Conservation (phyloP, 352 stramenopile genomes). For the Globisporangium spiculum region DNA sequence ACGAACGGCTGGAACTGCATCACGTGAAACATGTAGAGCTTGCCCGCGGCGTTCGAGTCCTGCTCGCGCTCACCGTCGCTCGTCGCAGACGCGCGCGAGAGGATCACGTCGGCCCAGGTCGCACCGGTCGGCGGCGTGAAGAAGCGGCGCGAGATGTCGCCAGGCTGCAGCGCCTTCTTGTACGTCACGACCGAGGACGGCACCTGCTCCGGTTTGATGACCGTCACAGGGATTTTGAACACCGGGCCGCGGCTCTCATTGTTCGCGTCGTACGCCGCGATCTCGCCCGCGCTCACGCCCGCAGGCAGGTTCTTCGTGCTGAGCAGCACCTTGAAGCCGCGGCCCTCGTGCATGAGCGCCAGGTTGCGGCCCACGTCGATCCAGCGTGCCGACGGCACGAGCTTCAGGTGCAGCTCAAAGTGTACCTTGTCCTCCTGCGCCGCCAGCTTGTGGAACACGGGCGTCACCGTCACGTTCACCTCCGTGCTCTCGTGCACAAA, state of each 20-base stretch:
- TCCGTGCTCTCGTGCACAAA: constrained; percentile 70
- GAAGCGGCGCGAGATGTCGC: constrained; percentile 78
- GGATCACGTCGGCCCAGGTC: constrained; percentile 85
- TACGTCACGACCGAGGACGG: constrained; percentile 34
- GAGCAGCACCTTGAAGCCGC: constrained; percentile 89
- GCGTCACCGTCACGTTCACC: constrained; percentile 84
- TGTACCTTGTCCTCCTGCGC: constrained; percentile 78
- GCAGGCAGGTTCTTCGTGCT: constrained; percentile 76
- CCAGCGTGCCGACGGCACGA: constrained; percentile 83
- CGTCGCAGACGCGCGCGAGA: constrained; percentile 40
- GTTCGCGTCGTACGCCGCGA: constrained; percentile 77
- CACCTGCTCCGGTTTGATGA: constrained; percentile 77
- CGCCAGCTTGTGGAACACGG: constrained; percentile 85
- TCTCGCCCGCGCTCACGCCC: constrained; percentile 85
- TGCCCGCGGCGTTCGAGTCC: constrained; percentile 64
- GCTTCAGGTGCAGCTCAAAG: constrained; percentile 87
- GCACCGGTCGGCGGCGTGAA: constrained; percentile 71
- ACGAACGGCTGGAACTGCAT: constrained; percentile 89
- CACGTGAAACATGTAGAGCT: constrained; percentile 85
- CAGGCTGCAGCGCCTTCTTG: constrained; percentile 52
- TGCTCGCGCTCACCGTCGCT: constrained; percentile 34
- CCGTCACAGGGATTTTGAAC: constrained; percentile 90
- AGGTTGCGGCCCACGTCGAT: constrained; percentile 84
- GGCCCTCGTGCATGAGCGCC: constrained; percentile 83
- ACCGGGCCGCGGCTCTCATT: constrained; percentile 63